Percentiles rank a stretch among this genome's conserved stretches.
Evolutionary conservation across 1,139 yeast genomes (phyloP).

Genomic region (Hansenula sp.): DNA sequence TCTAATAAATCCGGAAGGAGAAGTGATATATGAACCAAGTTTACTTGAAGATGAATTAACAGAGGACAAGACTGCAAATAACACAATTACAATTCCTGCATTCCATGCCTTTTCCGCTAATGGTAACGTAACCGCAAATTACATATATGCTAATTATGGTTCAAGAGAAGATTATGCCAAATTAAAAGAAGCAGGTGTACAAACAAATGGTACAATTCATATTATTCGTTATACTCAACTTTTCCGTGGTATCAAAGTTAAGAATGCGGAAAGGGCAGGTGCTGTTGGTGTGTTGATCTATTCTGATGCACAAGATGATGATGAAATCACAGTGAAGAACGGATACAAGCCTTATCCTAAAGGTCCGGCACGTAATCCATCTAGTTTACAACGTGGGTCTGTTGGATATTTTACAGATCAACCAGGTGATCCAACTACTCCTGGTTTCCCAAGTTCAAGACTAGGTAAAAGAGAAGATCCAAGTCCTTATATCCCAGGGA

Average conservation of each 20-base stretch:
- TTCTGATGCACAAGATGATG: conserved; percentile 45
- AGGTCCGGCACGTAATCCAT: conserved; percentile 43
- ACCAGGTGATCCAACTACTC: conserved; percentile 77
- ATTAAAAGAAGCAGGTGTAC: conserved; percentile 35
- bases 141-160: conserved; percentile 66
- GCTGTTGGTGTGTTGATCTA: conserved; percentile 56
- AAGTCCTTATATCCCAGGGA: conserved; percentile 36
- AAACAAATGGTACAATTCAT: conserved; percentile 44
- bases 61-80: conserved; percentile 56
- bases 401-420: conserved; percentile 52
- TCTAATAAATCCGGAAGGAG: conserved; percentile 31
- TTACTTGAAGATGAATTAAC: conserved; percentile 63
- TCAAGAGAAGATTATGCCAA: conserved; percentile 48
- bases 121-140: conserved; percentile 51
- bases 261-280: conserved; percentile 48
- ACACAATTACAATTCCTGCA: conserved; percentile 40
- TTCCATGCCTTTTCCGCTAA: conserved; percentile 59
- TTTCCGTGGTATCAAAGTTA: conserved; percentile 43
- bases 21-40: conserved; percentile 50
- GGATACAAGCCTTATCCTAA: conserved; percentile 38
- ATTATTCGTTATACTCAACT: conserved; percentile 54
- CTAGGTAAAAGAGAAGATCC: conserved; percentile 35
- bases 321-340: conserved; percentile 31
- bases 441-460: conserved; percentile 38
- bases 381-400: conserved; percentile 49